Percentiles rank a stretch among this genome's conserved stretches.
Conservation (phyloP, 1,139 yeast genomes). For the Protomyces arabidopsidicola region DNA sequence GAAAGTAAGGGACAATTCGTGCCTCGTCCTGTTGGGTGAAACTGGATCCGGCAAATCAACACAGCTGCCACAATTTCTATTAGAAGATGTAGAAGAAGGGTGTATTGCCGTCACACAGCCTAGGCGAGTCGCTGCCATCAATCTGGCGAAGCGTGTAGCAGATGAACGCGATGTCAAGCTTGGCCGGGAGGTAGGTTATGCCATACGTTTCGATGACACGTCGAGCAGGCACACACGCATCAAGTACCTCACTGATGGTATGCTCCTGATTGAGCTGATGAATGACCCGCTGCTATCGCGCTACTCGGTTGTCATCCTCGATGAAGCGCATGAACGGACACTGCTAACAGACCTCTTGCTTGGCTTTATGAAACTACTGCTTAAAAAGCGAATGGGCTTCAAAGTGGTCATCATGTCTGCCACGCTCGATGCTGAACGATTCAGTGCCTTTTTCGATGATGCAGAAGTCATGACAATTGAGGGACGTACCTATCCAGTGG, state of each 20-base stretch:
- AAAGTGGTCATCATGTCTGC: constrained; percentile 83
- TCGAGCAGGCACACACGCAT: constrained; percentile 54
- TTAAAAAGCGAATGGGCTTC: constrained; percentile 45
- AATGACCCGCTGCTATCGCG: constrained; percentile 58
- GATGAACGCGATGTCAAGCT: constrained; percentile 68
- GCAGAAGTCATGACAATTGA: constrained; percentile 82
- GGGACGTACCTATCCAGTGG: constrained; percentile 85
- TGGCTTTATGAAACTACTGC: constrained; percentile 74
- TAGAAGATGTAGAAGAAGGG: constrained; percentile 41
- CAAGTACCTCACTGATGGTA: constrained; percentile 93
- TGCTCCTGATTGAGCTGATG: constrained; percentile 89
- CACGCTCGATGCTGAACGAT: constrained; percentile 86
- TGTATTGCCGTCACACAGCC: constrained; percentile 93
- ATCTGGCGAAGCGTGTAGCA: constrained; percentile 86
- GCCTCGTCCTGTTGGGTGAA: constrained; percentile 84
- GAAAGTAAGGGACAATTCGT: constrained; percentile 55
- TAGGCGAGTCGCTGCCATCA: constrained; percentile 94
- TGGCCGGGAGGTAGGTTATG: constrained; percentile 84
- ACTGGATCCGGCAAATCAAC: constrained; percentile 98
- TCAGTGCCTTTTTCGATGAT: constrained; percentile 66
- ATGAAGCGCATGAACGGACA: constrained; percentile 97
- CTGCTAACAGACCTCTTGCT: constrained; percentile 81
- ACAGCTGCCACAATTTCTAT: constrained; percentile 78
- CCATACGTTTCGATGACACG: constrained; percentile 76
- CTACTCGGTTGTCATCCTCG: constrained; percentile 77